Evolutionary conservation across 306 rosid genomes (phyloP).

Genomic region (Quercus glauca): DNA sequence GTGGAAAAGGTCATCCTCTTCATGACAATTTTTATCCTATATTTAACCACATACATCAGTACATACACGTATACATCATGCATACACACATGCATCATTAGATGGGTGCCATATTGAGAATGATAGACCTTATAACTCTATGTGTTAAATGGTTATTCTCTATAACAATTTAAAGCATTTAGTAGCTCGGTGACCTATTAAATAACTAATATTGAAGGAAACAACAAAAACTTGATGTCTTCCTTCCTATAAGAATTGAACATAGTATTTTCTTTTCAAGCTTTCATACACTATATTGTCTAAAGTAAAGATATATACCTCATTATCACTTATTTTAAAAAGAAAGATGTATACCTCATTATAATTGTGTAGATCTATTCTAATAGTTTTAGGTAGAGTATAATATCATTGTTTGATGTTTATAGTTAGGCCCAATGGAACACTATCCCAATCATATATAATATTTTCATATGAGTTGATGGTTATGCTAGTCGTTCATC

Average conservation of each 20-base stretch:
- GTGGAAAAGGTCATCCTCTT: conserved; percentile 79
- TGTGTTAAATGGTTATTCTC: not conserved
- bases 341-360: not conserved
- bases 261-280: not conserved
- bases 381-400: not conserved
- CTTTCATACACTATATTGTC: not conserved
- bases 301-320: not conserved
- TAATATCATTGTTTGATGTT: not conserved
- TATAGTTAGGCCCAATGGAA: not conserved
- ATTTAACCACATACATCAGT: not conserved
- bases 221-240: not conserved
- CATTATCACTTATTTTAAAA: not conserved
- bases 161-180: not conserved
- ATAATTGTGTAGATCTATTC: not conserved
- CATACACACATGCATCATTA: not conserved
- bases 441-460: not conserved
- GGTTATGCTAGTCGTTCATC: not conserved
- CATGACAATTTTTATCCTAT: conserved; percentile 7
- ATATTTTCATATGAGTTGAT: conserved; percentile 12
- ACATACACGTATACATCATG: not conserved
- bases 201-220: not conserved
- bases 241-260: not conserved
- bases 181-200: not conserved
- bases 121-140: not conserved
- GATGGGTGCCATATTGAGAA: not conserved